Evolutionary conservation across 2,329 filamentous ascomycete genomes (phyloP), one percentile per base, ranked within the genome.

Genomic region (Talaromyces sp.): DNA sequence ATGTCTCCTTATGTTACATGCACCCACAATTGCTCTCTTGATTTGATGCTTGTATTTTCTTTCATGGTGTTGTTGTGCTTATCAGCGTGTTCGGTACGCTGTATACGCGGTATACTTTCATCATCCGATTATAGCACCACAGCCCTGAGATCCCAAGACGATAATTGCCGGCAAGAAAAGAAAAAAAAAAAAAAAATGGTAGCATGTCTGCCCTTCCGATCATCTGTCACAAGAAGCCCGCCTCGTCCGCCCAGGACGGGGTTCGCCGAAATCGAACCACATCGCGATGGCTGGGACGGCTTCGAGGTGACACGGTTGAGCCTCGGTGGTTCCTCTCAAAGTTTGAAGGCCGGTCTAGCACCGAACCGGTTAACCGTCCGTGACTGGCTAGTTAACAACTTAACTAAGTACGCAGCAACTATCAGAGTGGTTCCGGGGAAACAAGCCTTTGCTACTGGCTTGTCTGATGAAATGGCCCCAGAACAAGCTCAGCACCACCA

Each of bases 381-480:
- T 4, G 28, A 33, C 28, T 52, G 3, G 14, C 4, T n/a, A n/a
- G n/a, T n/a, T n/a, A n/a, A n/a, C n/a, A n/a, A 25, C 21, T 42
- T 2, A 7, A 42, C 14, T 18, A n/a, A n/a, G 42, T 14, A 23
- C 42, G n/a, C n/a, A n/a, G n/a, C n/a, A n/a, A n/a, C n/a, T n/a
- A n/a, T n/a, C n/a, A 2, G 18, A 23, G 11, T 21, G 18, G 14
- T 18, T 16, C 16, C 21, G 48, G 28, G 48, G 31, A 37, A 54
- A 54, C 50, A 54, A 54, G 50, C 50, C 48, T 54, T 54, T 23
- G 50, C 31, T 37, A 54, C 50, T 54, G 50, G 50, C 31, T 35
- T 54, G 28, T 54, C 48, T 54, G 48, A 35, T 18, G 28, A 21
- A 18, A 33, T 8, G 23, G 25, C 11, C 28, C 28, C 28, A n/a